A percentile compares a stretch with the other conserved stretches of the same genome.
These are phyloP conservation scores for Pharnaceum exiguum DNA, from an alignment of 148 eudicot genomes.

Conservation along the genomic window DNA sequence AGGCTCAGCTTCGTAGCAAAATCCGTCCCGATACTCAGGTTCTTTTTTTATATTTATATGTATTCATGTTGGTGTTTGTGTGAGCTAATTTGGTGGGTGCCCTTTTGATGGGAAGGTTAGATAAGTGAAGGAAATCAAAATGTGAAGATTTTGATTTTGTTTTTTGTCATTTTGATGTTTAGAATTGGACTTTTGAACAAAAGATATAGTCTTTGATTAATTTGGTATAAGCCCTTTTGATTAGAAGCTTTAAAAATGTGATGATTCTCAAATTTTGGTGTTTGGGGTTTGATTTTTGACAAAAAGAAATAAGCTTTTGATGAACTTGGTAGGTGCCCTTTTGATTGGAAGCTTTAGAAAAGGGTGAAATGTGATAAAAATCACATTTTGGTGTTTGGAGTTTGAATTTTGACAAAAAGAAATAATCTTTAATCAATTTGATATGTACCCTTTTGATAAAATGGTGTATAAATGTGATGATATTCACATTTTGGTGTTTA, in stretches of 20 bases:
- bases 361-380: too few relatives aligned
- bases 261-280: not conserved
- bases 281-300: not conserved
- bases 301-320: not conserved
- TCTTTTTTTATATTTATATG: not conserved
- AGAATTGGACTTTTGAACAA: not conserved
- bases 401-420: not conserved
- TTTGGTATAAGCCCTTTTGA: not conserved
- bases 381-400: not conserved
- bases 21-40: conserved; percentile 77
- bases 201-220: too few relatives aligned
- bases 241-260: too few relatives aligned
- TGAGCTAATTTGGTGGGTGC: not conserved
- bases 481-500: not conserved
- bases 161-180: not conserved
- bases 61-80: not conserved
- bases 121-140: too few relatives aligned
- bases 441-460: not conserved
- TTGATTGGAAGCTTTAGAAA: not conserved
- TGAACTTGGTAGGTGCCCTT: not conserved
- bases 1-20: conserved; percentile 64
- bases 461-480: too few relatives aligned
- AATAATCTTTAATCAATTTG: too few relatives aligned
- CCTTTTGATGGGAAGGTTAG: too few relatives aligned
- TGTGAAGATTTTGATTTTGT: too few relatives aligned